These are phyloP conservation scores for Collybiopsis luxurians DNA, from an alignment of 768 basidiomycete genomes.

Conservation along the genomic window DNA sequence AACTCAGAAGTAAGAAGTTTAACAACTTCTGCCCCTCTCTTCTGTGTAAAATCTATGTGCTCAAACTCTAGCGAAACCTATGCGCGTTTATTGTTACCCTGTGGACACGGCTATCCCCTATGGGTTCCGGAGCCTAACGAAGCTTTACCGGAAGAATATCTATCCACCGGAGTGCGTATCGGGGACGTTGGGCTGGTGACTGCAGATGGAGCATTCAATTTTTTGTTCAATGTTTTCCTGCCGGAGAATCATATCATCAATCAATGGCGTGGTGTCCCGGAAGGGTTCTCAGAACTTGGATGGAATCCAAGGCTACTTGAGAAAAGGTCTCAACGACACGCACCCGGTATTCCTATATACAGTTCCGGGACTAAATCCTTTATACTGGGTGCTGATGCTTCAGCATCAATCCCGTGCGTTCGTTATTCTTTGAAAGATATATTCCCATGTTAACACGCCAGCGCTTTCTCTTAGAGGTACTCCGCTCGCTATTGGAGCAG, in stretches of 20 bases:
- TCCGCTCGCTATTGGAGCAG: too few relatives aligned
- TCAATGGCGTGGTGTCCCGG: background rate
- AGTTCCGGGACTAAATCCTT: background rate
- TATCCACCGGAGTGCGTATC: slow-evolving; percentile 7
- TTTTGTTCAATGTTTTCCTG: slow-evolving; percentile 5
- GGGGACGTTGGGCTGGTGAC: background rate
- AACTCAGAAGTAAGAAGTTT: too few relatives aligned
- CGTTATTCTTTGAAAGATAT: too few relatives aligned
- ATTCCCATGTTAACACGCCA: too few relatives aligned
- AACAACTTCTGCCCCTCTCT: too few relatives aligned
- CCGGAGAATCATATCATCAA: background rate
- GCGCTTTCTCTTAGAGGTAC: too few relatives aligned
- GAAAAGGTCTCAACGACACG: background rate
- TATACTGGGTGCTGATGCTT: too few relatives aligned
- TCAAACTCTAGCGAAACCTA: slow-evolving; percentile 9
- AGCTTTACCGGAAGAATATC: slow-evolving; percentile 9
- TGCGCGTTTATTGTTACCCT: slow-evolving; percentile 17
- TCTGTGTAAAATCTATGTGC: background rate
- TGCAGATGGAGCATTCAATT: slow-evolving; percentile 2
- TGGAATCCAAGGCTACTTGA: background rate
- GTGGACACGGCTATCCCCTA: slow-evolving; percentile 23
- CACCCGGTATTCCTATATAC: background rate
- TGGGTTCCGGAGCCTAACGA: slow-evolving; percentile 21
- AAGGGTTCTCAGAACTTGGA: background rate
- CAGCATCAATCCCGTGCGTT: too few relatives aligned